phyloP scores from a whole-genome alignment of 2,329 filamentous ascomycete species.

The Penicillium concentricum region DNA sequence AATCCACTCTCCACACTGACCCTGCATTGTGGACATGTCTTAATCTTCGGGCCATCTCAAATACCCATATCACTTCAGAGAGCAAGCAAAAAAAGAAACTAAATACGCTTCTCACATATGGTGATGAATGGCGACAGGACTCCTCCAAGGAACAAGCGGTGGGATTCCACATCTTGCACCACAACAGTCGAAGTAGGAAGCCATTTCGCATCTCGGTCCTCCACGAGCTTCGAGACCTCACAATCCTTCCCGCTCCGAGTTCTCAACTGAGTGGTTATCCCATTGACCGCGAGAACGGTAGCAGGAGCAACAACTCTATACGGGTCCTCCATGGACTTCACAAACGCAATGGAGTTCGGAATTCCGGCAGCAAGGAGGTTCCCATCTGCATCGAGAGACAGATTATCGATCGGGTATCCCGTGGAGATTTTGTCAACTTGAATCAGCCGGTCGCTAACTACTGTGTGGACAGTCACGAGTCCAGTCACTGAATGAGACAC shows the following conservation, averaged over 20 bases:
- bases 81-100: not conserved
- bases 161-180: not conserved
- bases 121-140: conserved; percentile 24
- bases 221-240: not conserved
- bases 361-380: not conserved
- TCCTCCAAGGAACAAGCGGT: conserved; percentile 16
- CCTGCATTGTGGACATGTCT: not conserved
- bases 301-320: not conserved
- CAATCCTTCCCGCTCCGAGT: not conserved
- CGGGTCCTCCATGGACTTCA: not conserved
- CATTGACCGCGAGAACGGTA: not conserved
- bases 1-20: not conserved
- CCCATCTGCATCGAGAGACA: not conserved
- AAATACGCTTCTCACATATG: conserved; percentile 15
- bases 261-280: not conserved
- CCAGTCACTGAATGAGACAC: not conserved
- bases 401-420: not conserved
- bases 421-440: not conserved
- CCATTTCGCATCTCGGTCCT: not conserved
- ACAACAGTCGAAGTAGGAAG: not conserved
- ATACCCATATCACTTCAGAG: too few species aligned
- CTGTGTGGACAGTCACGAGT: not conserved
- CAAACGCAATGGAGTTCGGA: not conserved
- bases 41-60: not conserved
- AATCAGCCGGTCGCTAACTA: not conserved